Conservation (phyloP, 2,329 filamentous ascomycete genomes). For the Aphanocladium album region DNA sequence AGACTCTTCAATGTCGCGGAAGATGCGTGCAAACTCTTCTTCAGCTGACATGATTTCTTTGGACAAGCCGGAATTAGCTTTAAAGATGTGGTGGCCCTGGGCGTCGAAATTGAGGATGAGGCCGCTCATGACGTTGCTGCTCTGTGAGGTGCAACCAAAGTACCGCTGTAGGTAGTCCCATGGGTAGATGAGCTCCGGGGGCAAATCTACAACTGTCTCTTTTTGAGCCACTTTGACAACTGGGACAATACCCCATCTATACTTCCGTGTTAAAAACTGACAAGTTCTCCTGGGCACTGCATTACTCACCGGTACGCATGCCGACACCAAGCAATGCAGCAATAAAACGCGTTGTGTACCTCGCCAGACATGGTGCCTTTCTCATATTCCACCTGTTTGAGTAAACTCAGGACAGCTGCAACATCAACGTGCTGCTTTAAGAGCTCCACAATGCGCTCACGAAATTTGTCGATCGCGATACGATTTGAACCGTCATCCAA, state of each 20-base stretch:
- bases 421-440: constrained; percentile 21
- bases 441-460: constrained; percentile 17
- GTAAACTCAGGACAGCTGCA: not conserved
- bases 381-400: not conserved
- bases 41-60: constrained; percentile 23
- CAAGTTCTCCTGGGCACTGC: not conserved
- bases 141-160: constrained; percentile 26
- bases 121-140: constrained; percentile 29
- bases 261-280: not conserved
- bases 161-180: constrained; percentile 27
- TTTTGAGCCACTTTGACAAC: constrained; percentile 29
- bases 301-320: constrained; percentile 24
- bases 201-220: constrained; percentile 26
- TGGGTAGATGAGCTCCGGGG: constrained; percentile 24
- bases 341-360: not conserved
- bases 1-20: constrained; percentile 24
- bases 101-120: constrained; percentile 27
- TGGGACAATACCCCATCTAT: constrained; percentile 29
- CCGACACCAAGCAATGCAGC: constrained; percentile 20
- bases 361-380: not conserved
- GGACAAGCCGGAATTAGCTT: constrained; percentile 28
- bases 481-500: constrained; percentile 24
- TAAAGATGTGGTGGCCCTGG: constrained; percentile 22
- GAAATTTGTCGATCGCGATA: constrained; percentile 19
- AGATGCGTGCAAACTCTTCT: constrained; percentile 27